Percentiles rank a stretch among this genome's conserved stretches.
phyloP scores from a whole-genome alignment of 192 early-diverging fungal genomes.

The Chytriomyces sp. region DNA sequence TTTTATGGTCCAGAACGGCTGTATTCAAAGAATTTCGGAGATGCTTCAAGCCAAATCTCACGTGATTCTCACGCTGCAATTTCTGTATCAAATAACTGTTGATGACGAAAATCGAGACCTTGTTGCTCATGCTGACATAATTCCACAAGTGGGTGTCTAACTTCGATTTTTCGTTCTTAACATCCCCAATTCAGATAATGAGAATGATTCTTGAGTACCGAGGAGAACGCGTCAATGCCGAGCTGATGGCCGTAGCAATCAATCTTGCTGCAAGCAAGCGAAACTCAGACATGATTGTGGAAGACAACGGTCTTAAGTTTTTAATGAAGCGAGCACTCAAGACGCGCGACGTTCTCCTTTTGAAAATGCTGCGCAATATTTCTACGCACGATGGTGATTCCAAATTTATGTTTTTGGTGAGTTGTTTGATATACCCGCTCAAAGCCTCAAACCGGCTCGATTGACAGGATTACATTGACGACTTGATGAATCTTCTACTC shows the following conservation, averaged over 20 bases:
- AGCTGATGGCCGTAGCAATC: conserved; percentile 58
- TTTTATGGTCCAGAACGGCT: conserved; percentile 32
- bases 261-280: conserved; percentile 48
- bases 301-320: conserved; percentile 56
- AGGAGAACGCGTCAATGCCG: conserved; percentile 41
- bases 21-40: conserved; percentile 38
- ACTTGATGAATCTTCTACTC: conserved; percentile 50
- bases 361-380: conserved; percentile 60
- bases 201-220: conserved; percentile 54
- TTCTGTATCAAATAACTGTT: conserved; percentile 53
- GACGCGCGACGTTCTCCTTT: conserved; percentile 52
- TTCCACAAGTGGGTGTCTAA: conserved; percentile 34
- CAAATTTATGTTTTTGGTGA: conserved; percentile 52
- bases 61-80: conserved; percentile 41
- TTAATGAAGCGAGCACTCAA: conserved; percentile 57
- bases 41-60: conserved; percentile 41
- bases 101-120: conserved; percentile 42
- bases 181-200: conserved; percentile 42
- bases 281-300: conserved; percentile 38
- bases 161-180: neutral
- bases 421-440: conserved; percentile 1
- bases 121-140: conserved; percentile 36
- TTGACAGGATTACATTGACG: conserved; percentile 56
- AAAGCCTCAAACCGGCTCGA: neutral
- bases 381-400: conserved; percentile 35